Conservation (phyloP, 2,329 filamentous ascomycete species). For the Neurospora sp. region DNA sequence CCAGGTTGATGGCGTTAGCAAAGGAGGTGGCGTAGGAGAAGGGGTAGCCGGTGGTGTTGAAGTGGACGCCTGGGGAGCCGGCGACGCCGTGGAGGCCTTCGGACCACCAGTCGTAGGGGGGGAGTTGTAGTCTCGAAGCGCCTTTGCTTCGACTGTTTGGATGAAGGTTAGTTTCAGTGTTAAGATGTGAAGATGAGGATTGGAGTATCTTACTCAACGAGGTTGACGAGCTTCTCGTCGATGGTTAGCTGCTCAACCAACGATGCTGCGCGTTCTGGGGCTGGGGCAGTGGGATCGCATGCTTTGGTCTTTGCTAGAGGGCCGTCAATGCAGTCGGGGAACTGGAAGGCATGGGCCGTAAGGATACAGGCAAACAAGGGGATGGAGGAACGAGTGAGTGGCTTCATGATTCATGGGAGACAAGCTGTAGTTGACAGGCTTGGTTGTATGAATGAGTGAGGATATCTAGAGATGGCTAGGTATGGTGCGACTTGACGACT, state of each 20-base stretch:
- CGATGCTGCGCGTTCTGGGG: slow-evolving; percentile 13
- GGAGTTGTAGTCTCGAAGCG: slow-evolving; percentile 33
- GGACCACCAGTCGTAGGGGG: slow-evolving; percentile 48
- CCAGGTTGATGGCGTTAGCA: slow-evolving; percentile 51
- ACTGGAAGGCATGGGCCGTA: slow-evolving; percentile 7
- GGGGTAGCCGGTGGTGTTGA: slow-evolving; percentile 35
- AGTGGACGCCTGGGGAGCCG: slow-evolving; percentile 40
- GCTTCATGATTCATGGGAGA: background rate
- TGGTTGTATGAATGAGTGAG: background rate
- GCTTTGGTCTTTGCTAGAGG: slow-evolving; percentile 13
- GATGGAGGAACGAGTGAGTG: background rate
- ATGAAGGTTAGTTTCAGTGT: background rate
- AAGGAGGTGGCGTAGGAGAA: slow-evolving; percentile 57
- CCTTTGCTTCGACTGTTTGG: slow-evolving; percentile 26
- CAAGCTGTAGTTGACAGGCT: background rate
- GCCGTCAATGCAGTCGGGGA: slow-evolving; percentile 14
- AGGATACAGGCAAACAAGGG: background rate
- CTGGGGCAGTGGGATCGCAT: slow-evolving; percentile 12
- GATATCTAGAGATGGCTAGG: background rate
- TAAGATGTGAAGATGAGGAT: background rate
- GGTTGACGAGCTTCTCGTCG: slow-evolving; percentile 16
- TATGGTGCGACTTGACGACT: background rate
- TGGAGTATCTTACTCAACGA: slow-evolving; percentile 13
- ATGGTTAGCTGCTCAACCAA: slow-evolving; percentile 14
- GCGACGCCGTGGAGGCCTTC: slow-evolving; percentile 51